Evolutionary conservation across 495 filamentous ascomycete genomes (phyloP).

Genomic region (Staphylotrichum tortipilum): DNA sequence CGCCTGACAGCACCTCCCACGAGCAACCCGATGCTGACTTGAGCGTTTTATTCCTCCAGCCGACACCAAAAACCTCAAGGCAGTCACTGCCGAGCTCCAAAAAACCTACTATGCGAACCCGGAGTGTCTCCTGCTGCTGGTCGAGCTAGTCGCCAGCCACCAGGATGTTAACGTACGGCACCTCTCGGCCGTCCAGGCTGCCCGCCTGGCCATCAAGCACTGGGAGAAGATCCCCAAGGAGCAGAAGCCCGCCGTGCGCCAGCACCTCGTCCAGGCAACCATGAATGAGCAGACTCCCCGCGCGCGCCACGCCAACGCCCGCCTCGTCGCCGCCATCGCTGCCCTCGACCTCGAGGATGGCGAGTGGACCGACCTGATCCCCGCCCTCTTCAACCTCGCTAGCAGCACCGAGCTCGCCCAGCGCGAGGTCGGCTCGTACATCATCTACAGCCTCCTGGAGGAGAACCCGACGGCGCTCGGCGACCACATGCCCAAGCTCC

Average conservation of each 20-base stretch:
- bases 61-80: constrained; percentile 74
- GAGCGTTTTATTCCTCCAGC: constrained; percentile 43
- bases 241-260: constrained; percentile 65
- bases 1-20: constrained; percentile 14
- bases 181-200: constrained; percentile 79
- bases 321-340: constrained; percentile 79
- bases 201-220: constrained; percentile 74
- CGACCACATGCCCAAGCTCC: constrained; percentile 67
- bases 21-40: no score
- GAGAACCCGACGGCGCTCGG: constrained; percentile 68
- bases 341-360: constrained; percentile 77
- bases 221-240: constrained; percentile 56
- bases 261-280: constrained; percentile 72
- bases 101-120: constrained; percentile 86
- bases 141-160: constrained; percentile 76
- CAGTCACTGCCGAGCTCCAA: constrained; percentile 79
- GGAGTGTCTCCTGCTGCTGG: constrained; percentile 68
- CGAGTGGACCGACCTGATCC: constrained; percentile 76
- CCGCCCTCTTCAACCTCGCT: constrained; percentile 63
- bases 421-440: constrained; percentile 84
- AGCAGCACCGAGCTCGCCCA: constrained; percentile 62
- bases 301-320: constrained; percentile 76
- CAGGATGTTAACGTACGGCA: constrained; percentile 66
- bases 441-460: constrained; percentile 86
- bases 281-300: constrained; percentile 65